Evolutionary conservation across 192 early-diverging fungal species (phyloP), one percentile per base, ranked within the genome.

Genomic region (Rhizophagus clarus): DNA sequence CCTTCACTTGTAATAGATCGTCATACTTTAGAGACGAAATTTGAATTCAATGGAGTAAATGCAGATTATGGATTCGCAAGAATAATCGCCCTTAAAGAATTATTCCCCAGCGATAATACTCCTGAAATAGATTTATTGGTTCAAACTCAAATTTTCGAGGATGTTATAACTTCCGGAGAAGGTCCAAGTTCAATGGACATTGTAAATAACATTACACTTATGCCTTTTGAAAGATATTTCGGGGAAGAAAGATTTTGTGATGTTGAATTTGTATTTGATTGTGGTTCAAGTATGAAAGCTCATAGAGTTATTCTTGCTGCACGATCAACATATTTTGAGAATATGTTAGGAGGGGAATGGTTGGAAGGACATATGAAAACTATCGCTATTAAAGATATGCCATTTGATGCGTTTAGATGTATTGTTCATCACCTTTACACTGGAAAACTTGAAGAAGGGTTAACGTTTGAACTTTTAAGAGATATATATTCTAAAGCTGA

Each of bases 241-340:
- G 51, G 51, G 0, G 51, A 56, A 22, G 73, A 74, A 32, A 51
- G 56, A 17, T 74, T 74, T 56, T 32, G 73, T n/a, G 73, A 74
- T 61, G 49, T 74, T 74, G 73, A 74, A 37, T 74, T 74, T 20
- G 15, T 26, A 61, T 74, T 74, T 31, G 73, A 74, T 42, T 74
- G 73, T 74, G 73, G 73, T 22, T 20, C 17, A 28, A 74, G 28
- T 17, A 22, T 74, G 22, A 74, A 34, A 60, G 73, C 73, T 22
- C 73, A 74, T 56, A 51, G 49, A 61, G 49, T 74, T 17, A 74
- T 74, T 10, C 32, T 74, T 22, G 45, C 73, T 11, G 45, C 73
- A 17, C 29, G 73, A 29, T 74, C 73, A 31, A 61, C 28, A 29
- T 74, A 74, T 31, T 74, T 74, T 74, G 56, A 74, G 34, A 74